Base-by-base conservation (phyloP, 345 rosid species). In the Turnera subulata region DNA sequence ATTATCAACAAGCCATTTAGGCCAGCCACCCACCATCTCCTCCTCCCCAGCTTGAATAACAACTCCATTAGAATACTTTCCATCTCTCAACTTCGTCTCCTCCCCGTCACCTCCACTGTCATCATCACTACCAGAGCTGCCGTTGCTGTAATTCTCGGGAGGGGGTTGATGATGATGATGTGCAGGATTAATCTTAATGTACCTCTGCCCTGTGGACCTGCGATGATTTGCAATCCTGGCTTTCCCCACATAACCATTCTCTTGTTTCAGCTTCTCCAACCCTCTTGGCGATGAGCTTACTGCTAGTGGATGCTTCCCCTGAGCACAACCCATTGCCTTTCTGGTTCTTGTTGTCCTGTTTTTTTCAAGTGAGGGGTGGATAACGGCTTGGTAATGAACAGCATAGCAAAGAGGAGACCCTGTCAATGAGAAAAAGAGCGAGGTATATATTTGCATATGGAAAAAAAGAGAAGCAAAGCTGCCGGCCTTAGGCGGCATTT, bases 1-100 rank as follows among this genome's bases (percentile, higher is more conserved):
- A 67, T 85, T 82, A 62, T 71, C 82, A 49, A 57, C 44, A 5
- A 85, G 81, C 88, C 88, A 82, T 56, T 76, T 80, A 2, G 92
- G 92, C 88, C 92, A 80, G 6, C 88, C 92, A 63, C 71, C 64
- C 14, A 71, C 74, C 6, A 61, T 19, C 58, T 75, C 80, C 46
- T 45, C 75, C 6, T 45, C 73, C 23, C 38, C 71, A 56, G 26
- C 40, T 39, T 16, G 42, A 38, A 45, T 35, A 55, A 45, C 40
- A 18, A 46, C 40, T 6, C 25, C 15, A 23, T 26, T 18, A 0
- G 44, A n/a, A 43, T 37, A 37, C 23, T 20, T 58, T 26, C 48
- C 15, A 17, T 49, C 60, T 19, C 50, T 50, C 22, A 35, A 57
- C 55, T 64, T 68, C 50, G 46, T 56, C 32, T 50, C 78, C 18